A percentile compares a stretch with the other conserved stretches of the same genome.
Conservation (phyloP, 1,284 basidiomycete species). For the Amylostereum areolatum region DNA sequence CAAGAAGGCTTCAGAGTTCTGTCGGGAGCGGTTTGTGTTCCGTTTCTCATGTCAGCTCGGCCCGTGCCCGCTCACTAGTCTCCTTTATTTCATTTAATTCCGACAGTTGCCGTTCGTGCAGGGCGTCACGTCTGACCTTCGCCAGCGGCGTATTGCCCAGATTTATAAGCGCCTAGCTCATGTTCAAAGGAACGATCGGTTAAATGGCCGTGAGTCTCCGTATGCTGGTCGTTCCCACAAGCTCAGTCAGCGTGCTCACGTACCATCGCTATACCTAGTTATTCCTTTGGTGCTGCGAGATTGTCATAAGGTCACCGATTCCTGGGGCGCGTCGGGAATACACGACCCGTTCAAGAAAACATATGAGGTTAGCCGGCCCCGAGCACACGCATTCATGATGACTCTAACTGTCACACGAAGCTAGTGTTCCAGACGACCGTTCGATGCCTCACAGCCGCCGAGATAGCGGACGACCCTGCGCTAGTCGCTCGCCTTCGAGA, state of each 20-base stretch:
- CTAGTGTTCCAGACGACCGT: constrained; percentile 68
- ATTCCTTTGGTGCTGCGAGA: too few relatives aligned
- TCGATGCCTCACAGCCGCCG: constrained; percentile 55
- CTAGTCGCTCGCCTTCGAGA: constrained; percentile 52
- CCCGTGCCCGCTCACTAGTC: background rate
- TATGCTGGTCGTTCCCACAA: constrained; percentile 3
- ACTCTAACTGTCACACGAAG: constrained; percentile 27
- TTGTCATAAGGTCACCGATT: constrained; percentile 36
- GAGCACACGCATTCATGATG: background rate
- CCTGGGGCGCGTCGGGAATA: constrained; percentile 54
- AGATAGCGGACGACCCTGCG: constrained; percentile 58
- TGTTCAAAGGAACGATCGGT: constrained; percentile 52
- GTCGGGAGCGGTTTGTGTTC: constrained; percentile 58
- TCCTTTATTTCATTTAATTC: constrained; percentile 1
- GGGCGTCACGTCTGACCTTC: constrained; percentile 65
- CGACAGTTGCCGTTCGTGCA: constrained; percentile 36
- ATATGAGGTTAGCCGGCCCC: constrained; percentile 46
- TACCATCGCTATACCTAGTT: too few relatives aligned
- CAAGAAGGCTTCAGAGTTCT: constrained; percentile 72
- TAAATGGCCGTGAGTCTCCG: constrained; percentile 46
- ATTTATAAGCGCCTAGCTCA: constrained; percentile 65
- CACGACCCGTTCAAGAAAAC: constrained; percentile 66
- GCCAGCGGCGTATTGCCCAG: constrained; percentile 48
- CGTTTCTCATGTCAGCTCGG: background rate
- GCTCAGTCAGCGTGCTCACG: too few relatives aligned